These are phyloP conservation scores for Gleditsia sinensis DNA, from an alignment of 306 rosid species.

Conservation along the genomic window DNA sequence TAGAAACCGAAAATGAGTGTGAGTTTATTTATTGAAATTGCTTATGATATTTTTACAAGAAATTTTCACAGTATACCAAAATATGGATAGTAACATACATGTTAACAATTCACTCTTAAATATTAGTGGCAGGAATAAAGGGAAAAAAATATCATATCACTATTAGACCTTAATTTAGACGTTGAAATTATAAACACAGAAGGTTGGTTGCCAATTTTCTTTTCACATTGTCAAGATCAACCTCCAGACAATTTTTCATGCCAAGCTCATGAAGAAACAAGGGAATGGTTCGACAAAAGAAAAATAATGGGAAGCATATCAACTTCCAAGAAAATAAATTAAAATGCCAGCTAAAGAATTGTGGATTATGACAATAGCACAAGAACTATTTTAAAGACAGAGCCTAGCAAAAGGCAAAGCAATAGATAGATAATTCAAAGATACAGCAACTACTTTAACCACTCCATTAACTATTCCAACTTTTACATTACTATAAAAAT, in stretches of 20 bases:
- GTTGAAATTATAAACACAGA: constrained; percentile 10
- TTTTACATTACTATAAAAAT: not conserved
- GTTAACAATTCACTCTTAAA: constrained; percentile 19
- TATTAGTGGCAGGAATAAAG: constrained; percentile 4
- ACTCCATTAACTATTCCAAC: not conserved
- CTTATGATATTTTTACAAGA: not conserved
- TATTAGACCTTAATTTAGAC: not conserved
- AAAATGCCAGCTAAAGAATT: constrained; percentile 6
- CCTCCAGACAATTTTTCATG: constrained; percentile 10
- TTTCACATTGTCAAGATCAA: not conserved
- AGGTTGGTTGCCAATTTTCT: constrained; percentile 1
- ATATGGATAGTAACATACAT: not conserved
- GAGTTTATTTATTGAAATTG: constrained; percentile 21
- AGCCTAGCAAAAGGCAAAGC: constrained; percentile 9
- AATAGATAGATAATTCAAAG: not conserved
- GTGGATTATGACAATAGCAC: not conserved
- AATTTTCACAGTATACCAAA: constrained; percentile 15
- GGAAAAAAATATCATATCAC: not conserved
- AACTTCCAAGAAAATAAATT: not conserved
- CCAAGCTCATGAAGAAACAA: constrained; percentile 1
- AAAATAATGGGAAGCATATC: constrained; percentile 7
- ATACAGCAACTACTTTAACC: not conserved
- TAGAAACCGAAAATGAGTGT: too few species aligned
- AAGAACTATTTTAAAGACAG: not conserved
- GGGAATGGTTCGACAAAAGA: not conserved